phyloP scores from a whole-genome alignment of 495 filamentous ascomycete species.

The Cladorrhinum samala region DNA sequence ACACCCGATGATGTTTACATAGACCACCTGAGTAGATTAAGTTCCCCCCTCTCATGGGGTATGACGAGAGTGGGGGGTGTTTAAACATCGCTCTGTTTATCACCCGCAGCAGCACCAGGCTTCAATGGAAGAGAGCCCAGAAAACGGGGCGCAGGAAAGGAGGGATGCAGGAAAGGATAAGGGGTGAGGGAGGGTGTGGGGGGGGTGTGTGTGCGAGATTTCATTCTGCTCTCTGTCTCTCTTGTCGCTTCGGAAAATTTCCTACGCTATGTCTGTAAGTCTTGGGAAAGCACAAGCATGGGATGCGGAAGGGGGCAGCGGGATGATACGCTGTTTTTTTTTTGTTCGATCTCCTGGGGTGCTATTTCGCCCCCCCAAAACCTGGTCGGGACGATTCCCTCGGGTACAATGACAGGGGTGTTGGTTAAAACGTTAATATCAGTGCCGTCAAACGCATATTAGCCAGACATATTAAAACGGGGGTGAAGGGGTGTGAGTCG shows the following conservation, averaged over 20 bases:
- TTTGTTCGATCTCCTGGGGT: not conserved
- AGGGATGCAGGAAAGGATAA: not conserved
- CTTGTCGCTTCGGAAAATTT: conserved; percentile 2
- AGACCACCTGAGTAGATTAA: too few relatives aligned
- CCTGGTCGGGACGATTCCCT: conserved; percentile 16
- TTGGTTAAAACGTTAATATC: conserved; percentile 11
- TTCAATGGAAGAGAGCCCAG: too few relatives aligned
- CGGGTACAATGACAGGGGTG: conserved; percentile 2
- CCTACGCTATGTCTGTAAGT: conserved; percentile 9
- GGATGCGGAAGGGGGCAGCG: conserved; percentile 9
- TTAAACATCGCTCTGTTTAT: too few relatives aligned
- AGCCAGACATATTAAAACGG: conserved; percentile 20
- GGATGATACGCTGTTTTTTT: conserved; percentile 19
- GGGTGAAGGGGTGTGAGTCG: not conserved
- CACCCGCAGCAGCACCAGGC: too few relatives aligned
- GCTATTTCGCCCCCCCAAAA: conserved; percentile 19
- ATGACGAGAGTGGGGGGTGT: too few relatives aligned
- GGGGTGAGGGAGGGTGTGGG: not conserved
- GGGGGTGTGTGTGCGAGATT: not conserved
- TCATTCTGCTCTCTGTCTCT: not conserved
- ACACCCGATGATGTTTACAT: too few relatives aligned
- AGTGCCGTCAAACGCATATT: conserved; percentile 17
- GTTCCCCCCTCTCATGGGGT: too few relatives aligned
- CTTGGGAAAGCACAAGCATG: not conserved
- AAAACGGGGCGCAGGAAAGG: too few relatives aligned